Percentiles rank a stretch among this genome's conserved stretches.
Evolutionary conservation across 2,329 filamentous ascomycete species (phyloP).

Genomic region (Gremmenia infestans): DNA sequence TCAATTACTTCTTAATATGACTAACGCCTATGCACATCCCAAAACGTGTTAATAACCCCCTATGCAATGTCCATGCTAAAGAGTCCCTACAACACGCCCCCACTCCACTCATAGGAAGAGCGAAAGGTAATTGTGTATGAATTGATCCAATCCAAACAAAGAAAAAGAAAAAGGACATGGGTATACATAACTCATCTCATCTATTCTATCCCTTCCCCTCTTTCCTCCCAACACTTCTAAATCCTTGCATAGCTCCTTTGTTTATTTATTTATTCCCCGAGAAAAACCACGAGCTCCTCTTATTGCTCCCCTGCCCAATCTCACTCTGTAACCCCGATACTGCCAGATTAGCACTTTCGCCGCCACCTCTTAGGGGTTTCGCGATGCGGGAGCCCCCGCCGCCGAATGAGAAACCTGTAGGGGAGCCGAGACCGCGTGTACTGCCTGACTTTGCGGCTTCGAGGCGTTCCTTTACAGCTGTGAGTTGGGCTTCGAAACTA

Average conservation of each 20-base stretch:
- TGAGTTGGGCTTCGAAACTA: constrained; percentile 96
- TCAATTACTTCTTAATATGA: no score
- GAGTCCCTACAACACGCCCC: no score
- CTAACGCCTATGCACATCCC: no score
- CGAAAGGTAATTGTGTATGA: no score
- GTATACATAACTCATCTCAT: background rate
- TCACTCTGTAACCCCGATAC: constrained; percentile 57
- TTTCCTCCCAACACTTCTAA: background rate
- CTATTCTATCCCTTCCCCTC: background rate
- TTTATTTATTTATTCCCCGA: constrained; percentile 31
- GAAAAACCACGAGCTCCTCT: constrained; percentile 33
- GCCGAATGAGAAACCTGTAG: constrained; percentile 66
- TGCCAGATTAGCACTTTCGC: constrained; percentile 48
- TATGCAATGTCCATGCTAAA: no score
- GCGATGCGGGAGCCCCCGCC: constrained; percentile 62
- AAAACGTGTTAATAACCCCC: no score
- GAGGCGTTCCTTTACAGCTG: constrained; percentile 94
- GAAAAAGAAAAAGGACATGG: background rate
- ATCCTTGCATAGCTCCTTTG: background rate
- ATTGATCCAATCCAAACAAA: background rate
- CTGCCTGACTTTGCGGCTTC: constrained; percentile 91
- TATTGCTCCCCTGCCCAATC: constrained; percentile 24
- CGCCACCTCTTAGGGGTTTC: constrained; percentile 63
- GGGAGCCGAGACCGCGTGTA: constrained; percentile 72
- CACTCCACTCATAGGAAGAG: no score